Conservation (phyloP, 208 protist species). For the Porcisia hertigi region DNA sequence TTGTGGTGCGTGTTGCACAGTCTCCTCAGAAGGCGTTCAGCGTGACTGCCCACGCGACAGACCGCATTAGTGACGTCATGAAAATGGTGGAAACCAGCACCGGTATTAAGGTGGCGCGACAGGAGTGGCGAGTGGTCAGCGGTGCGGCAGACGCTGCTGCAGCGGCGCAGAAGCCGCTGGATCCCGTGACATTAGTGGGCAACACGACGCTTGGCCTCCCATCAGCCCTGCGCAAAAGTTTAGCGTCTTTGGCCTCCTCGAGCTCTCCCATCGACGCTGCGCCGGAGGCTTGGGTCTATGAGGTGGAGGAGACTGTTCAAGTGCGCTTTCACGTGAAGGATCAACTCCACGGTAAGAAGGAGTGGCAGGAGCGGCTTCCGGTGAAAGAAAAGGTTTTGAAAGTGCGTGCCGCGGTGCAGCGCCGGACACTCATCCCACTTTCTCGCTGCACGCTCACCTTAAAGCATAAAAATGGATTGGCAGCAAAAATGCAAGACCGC, state of each 20-base stretch:
- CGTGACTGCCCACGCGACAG: conserved; percentile 82
- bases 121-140: conserved; percentile 67
- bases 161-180: conserved; percentile 33
- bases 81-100: conserved; percentile 78
- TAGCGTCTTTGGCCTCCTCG: not conserved
- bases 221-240: conserved; percentile 20
- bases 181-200: conserved; percentile 45
- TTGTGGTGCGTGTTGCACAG: conserved; percentile 54
- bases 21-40: conserved; percentile 73
- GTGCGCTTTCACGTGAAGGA: conserved; percentile 51
- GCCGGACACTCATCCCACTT: conserved; percentile 81
- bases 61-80: conserved; percentile 77
- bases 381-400: conserved; percentile 78
- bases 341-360: conserved; percentile 48
- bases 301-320: conserved; percentile 59
- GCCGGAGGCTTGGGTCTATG: conserved; percentile 69
- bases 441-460: conserved; percentile 68
- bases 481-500: conserved; percentile 58
- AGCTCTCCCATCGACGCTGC: not conserved
- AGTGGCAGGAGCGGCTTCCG: conserved; percentile 65
- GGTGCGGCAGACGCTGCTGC: not conserved
- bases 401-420: conserved; percentile 77
- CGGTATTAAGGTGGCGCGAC: conserved; percentile 63
- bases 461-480: conserved; percentile 13
- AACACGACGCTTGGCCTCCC: conserved; percentile 63